Conservation (phyloP, 306 rosid species). For the Vigna angularis region DNA sequence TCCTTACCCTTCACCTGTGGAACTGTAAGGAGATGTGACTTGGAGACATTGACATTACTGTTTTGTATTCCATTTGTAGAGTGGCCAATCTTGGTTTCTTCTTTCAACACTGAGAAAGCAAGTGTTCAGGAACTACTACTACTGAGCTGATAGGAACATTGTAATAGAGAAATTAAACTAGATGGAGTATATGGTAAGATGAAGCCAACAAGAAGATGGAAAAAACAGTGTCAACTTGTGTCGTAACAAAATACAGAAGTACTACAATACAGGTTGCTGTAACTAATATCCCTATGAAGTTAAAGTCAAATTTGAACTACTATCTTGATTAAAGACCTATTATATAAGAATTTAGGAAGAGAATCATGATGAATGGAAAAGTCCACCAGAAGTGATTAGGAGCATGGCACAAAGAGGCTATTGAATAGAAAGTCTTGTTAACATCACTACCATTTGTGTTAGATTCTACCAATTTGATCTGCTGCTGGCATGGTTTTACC, state of each 20-base stretch:
- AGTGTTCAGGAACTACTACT: not conserved
- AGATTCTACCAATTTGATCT: conserved; percentile 50
- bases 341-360: conserved; percentile 22
- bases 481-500: conserved; percentile 73
- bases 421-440: conserved; percentile 43
- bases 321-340: conserved; percentile 38
- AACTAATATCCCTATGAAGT: conserved; percentile 30
- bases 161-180: not conserved
- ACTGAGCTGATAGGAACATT: not conserved
- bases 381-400: conserved; percentile 57
- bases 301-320: conserved; percentile 9
- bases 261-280: conserved; percentile 34
- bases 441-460: conserved; percentile 32
- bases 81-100: not conserved
- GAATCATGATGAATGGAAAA: conserved; percentile 42
- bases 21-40: not conserved
- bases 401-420: conserved; percentile 46
- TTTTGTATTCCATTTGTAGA: conserved; percentile 1
- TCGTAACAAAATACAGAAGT: conserved; percentile 13
- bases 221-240: conserved; percentile 1
- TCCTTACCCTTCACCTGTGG: not conserved
- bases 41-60: not conserved
- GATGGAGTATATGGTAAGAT: conserved; percentile 20
- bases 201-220: conserved; percentile 9
- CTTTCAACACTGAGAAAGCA: not conserved